Evolutionary conservation across 2,329 filamentous ascomycete genomes (phyloP).

Genomic region (Penicillium sp.): DNA sequence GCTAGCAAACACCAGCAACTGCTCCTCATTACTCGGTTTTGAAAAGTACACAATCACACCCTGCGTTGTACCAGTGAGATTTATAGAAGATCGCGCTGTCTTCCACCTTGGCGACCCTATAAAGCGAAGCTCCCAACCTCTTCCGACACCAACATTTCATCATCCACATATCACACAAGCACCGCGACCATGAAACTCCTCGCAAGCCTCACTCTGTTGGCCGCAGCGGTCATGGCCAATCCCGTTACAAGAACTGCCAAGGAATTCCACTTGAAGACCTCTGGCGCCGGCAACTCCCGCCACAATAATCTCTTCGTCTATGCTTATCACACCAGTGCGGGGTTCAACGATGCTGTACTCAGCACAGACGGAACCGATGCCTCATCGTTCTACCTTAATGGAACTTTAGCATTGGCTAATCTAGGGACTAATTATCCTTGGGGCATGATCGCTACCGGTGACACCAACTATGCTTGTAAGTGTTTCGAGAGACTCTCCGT

Average conservation of each 20-base stretch:
- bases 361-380: conserved; percentile 32
- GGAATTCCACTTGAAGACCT: conserved; percentile 45
- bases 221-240: conserved; percentile 36
- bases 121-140: background rate
- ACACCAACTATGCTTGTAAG: conserved; percentile 46
- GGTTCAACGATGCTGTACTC: conserved; percentile 47
- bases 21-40: background rate
- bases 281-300: conserved; percentile 30
- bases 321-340: conserved; percentile 51
- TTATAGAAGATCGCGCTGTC: background rate
- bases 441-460: conserved; percentile 37
- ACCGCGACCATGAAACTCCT: conserved; percentile 39
- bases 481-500: conserved; percentile 7
- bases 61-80: background rate
- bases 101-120: background rate
- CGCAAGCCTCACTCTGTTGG: conserved; percentile 37
- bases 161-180: background rate
- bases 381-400: conserved; percentile 40
- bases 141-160: background rate
- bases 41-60: conserved; percentile 5
- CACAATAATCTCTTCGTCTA: conserved; percentile 47
- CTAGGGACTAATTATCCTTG: conserved; percentile 39
- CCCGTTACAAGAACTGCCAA: conserved; percentile 33
- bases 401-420: conserved; percentile 40
- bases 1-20: background rate